Evolutionary conservation across 2,329 filamentous ascomycete species (phyloP), one percentile per base, ranked within the genome.

Genomic region (Diaporthe citrichinensis): DNA sequence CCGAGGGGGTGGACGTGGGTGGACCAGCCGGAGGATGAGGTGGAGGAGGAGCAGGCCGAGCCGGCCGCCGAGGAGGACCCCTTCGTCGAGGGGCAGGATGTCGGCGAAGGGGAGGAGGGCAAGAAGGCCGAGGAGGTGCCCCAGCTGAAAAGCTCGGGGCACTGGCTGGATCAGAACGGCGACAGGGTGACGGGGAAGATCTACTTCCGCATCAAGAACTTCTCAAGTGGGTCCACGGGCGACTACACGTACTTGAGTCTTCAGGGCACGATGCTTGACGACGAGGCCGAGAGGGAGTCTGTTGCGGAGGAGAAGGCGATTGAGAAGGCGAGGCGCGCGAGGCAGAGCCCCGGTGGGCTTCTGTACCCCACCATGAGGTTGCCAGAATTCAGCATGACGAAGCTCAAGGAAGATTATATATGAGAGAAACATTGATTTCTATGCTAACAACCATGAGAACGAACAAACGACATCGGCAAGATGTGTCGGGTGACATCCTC

Each of bases 1-100:
- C 97, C 97, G 0, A 84, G 86, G 20, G 89, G 90, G 34, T 99
- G 96, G 97, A 91, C 87, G 77, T 98, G 95, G 93, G 88, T 95
- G 23, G 90, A 92, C 15, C 88, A 91, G 46, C 87, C 88, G 73
- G 87, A 89, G 65, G 83, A 77, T 34, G 78, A 79, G 4, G 74
- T 31, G 25, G 83, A 76, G 36, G 77, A 78, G 4, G 74, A 62
- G 28, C 34, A 62, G 61, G 34, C 68, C 5, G 75, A 76, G 17
- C 59, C 69, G n/a, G 59, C 74, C 9, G 79, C 81, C 23, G 74
- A 78, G 8, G 80, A 81, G 74, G 84, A 83, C 4, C 74, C 74
- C 14, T 73, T 74, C 12, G 73, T 76, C 3, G 74, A 76, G 46
- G 81, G 79, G 53, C 81, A 82, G 44, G 78, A 78, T n/a, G 79